Percentiles rank a stretch among this genome's conserved stretches.
phyloP scores from a whole-genome alignment of 2,329 filamentous ascomycete genomes.

The Lecanicillium sp. region DNA sequence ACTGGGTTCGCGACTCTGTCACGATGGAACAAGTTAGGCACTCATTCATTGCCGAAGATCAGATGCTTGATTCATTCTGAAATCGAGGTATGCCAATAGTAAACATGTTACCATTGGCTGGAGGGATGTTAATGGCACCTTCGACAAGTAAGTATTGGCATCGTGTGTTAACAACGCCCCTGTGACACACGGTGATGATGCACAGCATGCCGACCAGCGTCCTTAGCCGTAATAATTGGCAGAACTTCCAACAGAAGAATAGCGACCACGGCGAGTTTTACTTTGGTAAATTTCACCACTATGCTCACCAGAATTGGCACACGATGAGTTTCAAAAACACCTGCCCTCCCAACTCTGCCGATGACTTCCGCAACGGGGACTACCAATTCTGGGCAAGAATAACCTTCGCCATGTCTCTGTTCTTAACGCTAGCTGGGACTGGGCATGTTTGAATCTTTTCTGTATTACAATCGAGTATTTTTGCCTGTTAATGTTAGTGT shows the following conservation, averaged over 20 bases:
- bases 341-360: constrained; percentile 15
- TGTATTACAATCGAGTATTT: too few relatives aligned
- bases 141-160: constrained; percentile 17
- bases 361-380: constrained; percentile 17
- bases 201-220: not conserved
- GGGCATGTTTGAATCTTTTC: too few relatives aligned
- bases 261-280: constrained; percentile 18
- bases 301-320: constrained; percentile 17
- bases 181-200: not conserved
- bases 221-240: constrained; percentile 12
- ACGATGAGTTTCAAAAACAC: constrained; percentile 17
- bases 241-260: constrained; percentile 16
- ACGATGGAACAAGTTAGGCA: constrained; percentile 16
- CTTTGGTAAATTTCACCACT: constrained; percentile 18
- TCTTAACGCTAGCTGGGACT: constrained; percentile 16
- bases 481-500: too few relatives aligned
- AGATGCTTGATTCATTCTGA: not conserved
- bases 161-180: too few relatives aligned
- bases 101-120: constrained; percentile 17
- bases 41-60: too few relatives aligned
- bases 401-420: constrained; percentile 16
- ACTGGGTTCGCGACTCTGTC: constrained; percentile 15
- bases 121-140: constrained; percentile 19
- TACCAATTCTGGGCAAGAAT: constrained; percentile 18
- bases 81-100: constrained; percentile 10